Evolutionary conservation across 129 eudicot species (phyloP).

Genomic region (Dittrichia graveolens): DNA sequence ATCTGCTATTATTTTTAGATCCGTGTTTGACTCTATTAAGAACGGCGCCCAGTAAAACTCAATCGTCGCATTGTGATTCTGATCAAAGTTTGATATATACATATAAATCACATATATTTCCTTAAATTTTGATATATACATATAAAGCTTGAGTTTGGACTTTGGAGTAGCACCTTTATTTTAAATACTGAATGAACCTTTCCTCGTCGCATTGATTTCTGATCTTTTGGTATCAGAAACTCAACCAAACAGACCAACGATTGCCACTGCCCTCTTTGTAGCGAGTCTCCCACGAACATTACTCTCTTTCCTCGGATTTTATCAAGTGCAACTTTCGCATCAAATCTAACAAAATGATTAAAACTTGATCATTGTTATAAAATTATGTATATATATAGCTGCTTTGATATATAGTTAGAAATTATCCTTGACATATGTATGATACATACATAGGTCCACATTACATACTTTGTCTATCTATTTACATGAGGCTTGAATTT

Average conservation of each 20-base stretch:
- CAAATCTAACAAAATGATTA: slow-evolving; percentile 46
- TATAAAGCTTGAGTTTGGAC: too few relatives aligned
- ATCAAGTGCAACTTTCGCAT: slow-evolving; percentile 62
- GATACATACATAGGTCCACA: too few relatives aligned
- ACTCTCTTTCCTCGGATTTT: slow-evolving; percentile 83
- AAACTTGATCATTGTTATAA: too few relatives aligned
- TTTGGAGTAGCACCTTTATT: slow-evolving; percentile 51
- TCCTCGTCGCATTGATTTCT: slow-evolving; percentile 82
- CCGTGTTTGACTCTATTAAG: slow-evolving; percentile 80
- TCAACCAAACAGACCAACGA: slow-evolving; percentile 91
- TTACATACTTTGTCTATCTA: too few relatives aligned
- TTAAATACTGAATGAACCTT: slow-evolving; percentile 73
- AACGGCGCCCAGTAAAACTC: slow-evolving; percentile 98
- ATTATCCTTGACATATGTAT: too few relatives aligned
- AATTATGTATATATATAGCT: too few relatives aligned
- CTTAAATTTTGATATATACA: too few relatives aligned
- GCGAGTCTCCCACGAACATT: slow-evolving; percentile 94
- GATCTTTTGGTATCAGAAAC: slow-evolving; percentile 62
- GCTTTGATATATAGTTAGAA: too few relatives aligned
- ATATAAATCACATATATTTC: too few relatives aligned
- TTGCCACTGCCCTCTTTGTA: slow-evolving; percentile 97
- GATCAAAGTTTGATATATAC: neutral
- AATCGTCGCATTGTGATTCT: slow-evolving; percentile 89
- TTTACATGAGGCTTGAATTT: too few relatives aligned
- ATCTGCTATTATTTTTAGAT: slow-evolving; percentile 61